A percentile compares a stretch with the other conserved stretches of the same genome.
These are phyloP conservation scores for Viola odorata DNA, from an alignment of 345 rosid species.

Conservation along the genomic window DNA sequence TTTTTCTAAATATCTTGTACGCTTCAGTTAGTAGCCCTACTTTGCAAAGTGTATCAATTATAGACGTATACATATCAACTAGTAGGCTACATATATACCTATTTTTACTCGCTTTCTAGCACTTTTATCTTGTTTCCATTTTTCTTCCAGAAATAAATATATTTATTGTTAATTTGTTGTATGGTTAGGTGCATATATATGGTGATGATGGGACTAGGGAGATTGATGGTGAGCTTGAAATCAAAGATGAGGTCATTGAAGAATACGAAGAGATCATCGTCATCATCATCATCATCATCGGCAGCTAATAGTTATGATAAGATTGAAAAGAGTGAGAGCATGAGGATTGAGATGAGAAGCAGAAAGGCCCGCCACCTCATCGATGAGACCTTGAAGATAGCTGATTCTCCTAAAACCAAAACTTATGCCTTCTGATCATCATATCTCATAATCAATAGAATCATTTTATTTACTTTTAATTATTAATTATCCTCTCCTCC, in stretches of 20 bases:
- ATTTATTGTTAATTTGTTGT: too few relatives aligned
- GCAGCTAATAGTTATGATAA: too few relatives aligned
- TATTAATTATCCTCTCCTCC: too few relatives aligned
- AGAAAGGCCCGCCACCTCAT: conserved; percentile 73
- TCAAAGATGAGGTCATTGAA: conserved; percentile 57
- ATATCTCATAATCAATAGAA: too few relatives aligned
- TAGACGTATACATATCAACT: neutral
- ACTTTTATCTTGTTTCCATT: too few relatives aligned
- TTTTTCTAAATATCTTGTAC: neutral
- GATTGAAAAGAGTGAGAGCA: conserved; percentile 93
- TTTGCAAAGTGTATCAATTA: neutral
- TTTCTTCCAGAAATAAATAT: too few relatives aligned
- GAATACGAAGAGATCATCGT: conserved; percentile 50
- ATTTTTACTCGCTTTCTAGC: too few relatives aligned
- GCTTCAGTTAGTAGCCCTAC: neutral
- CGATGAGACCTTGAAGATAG: conserved; percentile 62
- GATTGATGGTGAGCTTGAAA: conserved; percentile 54
- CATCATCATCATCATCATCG: too few relatives aligned
- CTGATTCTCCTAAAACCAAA: conserved; percentile 61
- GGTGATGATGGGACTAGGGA: conserved; percentile 56
- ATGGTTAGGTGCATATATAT: too few relatives aligned
- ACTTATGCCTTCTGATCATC: conserved; percentile 53
- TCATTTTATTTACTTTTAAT: too few relatives aligned
- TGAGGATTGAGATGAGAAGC: conserved; percentile 83
- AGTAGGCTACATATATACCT: too few relatives aligned